phyloP scores from a whole-genome alignment of 306 rosid species.

The Cicer arietinum region DNA sequence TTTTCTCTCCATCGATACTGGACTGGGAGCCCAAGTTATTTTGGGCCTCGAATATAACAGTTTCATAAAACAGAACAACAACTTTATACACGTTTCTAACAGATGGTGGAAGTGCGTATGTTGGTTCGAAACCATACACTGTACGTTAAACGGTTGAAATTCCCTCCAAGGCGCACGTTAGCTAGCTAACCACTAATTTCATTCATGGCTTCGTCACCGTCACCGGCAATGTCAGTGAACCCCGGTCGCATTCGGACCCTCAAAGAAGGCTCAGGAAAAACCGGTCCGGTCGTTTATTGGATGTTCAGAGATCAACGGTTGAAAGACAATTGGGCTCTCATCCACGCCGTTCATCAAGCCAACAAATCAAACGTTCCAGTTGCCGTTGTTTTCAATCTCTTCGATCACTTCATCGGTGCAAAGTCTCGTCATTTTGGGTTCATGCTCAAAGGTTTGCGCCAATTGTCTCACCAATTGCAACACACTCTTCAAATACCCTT shows the following conservation, averaged over 20 bases:
- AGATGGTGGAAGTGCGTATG: constrained; percentile 47
- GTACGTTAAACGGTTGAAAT: constrained; percentile 40
- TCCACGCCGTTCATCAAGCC: constrained; percentile 83
- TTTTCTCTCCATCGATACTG: no score
- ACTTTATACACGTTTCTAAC: constrained; percentile 37
- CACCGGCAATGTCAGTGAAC: constrained; percentile 46
- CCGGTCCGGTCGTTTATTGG: constrained; percentile 93
- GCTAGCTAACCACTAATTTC: not conserved
- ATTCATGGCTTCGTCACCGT: constrained; percentile 54
- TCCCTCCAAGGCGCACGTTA: constrained; percentile 64
- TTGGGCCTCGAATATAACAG: no score
- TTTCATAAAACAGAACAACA: no score
- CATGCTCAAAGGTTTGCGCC: constrained; percentile 78
- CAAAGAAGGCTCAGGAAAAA: constrained; percentile 50
- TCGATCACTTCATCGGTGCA: constrained; percentile 79
- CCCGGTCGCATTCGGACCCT: constrained; percentile 64
- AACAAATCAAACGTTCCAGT: constrained; percentile 71
- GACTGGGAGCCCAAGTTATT: no score
- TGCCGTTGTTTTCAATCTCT: constrained; percentile 86
- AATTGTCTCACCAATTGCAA: constrained; percentile 55
- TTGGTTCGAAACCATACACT: constrained; percentile 57
- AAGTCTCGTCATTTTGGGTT: constrained; percentile 92
- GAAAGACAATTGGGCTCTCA: constrained; percentile 88
- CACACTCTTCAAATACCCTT: constrained; percentile 70
- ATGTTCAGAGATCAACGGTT: constrained; percentile 95